A percentile compares a stretch with the other conserved stretches of the same genome.
phyloP scores from a whole-genome alignment of 371 early-diverging fungal genomes.

The Lichtheimia ramosa region DNA sequence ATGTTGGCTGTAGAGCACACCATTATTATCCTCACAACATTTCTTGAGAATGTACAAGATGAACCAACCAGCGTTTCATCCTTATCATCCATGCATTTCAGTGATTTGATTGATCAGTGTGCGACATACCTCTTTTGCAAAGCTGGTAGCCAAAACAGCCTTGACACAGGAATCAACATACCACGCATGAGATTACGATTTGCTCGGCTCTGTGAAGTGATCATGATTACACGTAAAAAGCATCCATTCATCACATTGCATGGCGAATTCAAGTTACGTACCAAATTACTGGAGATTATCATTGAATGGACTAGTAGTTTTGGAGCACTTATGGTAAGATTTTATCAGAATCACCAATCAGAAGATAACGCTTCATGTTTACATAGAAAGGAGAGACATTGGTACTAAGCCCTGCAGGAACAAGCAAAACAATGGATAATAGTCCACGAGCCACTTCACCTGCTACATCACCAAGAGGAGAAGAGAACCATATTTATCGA shows the following conservation, averaged over 20 bases:
- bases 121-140: conserved; percentile 61
- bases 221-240: conserved; percentile 71
- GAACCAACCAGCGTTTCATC: conserved; percentile 53
- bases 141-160: conserved; percentile 45
- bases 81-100: conserved; percentile 74
- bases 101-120: conserved; percentile 70
- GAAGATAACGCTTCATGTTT: not conserved
- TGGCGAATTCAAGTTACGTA: conserved; percentile 82
- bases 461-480: not conserved
- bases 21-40: conserved; percentile 76
- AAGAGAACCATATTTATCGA: conserved; percentile 23
- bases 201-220: conserved; percentile 77
- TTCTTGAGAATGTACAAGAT: conserved; percentile 64
- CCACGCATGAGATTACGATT: conserved; percentile 77
- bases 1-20: conserved; percentile 86
- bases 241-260: conserved; percentile 58
- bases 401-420: not conserved
- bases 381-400: not conserved
- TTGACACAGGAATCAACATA: conserved; percentile 54
- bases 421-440: not conserved
- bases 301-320: conserved; percentile 88
- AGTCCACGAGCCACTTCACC: not conserved
- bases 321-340: conserved; percentile 6
- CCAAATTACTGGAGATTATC: conserved; percentile 73
- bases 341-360: not conserved